Base-by-base conservation (phyloP, 768 basidiomycete genomes). In the Lactifluus rugatus region DNA sequence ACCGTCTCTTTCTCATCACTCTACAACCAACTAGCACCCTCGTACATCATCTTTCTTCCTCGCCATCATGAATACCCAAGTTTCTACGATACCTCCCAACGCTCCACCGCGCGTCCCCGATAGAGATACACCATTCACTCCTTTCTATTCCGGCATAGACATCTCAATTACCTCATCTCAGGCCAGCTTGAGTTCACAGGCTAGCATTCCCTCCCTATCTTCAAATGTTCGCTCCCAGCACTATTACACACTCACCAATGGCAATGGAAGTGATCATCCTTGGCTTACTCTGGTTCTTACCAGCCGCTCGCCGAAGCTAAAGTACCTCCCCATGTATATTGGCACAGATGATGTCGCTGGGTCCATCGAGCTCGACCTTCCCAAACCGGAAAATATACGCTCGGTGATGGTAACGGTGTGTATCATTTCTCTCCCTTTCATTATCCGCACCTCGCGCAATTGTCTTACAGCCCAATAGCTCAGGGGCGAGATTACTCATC, bases 301-400 rank as follows among this genome's bases (percentile, higher is more conserved):
- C 48, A 80, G 77, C 64, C 75, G 79, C 32, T 69, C 74, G 25
- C 66, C 70, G 5, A 68, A 61, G 3, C 52, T 76, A 0, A 62
- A 71, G 19, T 73, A 71, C 11, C 67, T 75, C 25, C 82, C 81
- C 19, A 64, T 73, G 26, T 81, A 78, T 62, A 65, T 74, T 48
- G 73, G 78, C 58, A 76, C 74, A 10, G 80, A 85, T 64, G 57
- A 64, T 14, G 71, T 85, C 52, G 64, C 74, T 1, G 82, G 83
- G 23, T 67, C 69, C 9, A 79, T 83, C 2, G 76, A 78, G 62
- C 64, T 83, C 28, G 75, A 81, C 52, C 68, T 80, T 34, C 71
- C 74, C 59, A 79, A 78, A 63, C 67, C 76, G 16, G 78, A 81
- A 54, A 74, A 71, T 13, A 67, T 77, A 50, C 81, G 82, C 66